These are phyloP conservation scores for Microsporum ferrugineum DNA, from an alignment of 2,329 filamentous ascomycete species.

Conservation along the genomic window DNA sequence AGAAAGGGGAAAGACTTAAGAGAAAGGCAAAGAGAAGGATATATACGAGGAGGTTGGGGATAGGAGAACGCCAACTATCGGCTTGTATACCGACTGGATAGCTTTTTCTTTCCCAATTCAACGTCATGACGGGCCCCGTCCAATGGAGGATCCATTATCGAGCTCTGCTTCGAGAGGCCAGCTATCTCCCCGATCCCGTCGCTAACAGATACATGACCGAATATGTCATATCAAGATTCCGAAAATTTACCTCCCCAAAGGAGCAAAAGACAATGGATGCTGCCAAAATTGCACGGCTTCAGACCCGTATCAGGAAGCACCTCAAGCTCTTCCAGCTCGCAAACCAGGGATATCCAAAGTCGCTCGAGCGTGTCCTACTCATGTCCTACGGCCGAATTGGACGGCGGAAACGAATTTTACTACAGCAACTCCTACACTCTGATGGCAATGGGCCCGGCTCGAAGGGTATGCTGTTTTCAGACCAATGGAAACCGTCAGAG, in stretches of 20 bases:
- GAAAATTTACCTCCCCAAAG: constrained; percentile 23
- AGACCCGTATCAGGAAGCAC: constrained; percentile 24
- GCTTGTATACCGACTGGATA: neutral
- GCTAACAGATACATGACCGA: constrained; percentile 41
- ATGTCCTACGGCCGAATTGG: constrained; percentile 49
- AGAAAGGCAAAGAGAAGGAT: neutral
- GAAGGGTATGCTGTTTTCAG: constrained; percentile 8
- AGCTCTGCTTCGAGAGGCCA: constrained; percentile 46
- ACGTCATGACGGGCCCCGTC: constrained; percentile 3
- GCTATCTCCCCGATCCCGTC: constrained; percentile 49
- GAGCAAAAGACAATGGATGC: neutral
- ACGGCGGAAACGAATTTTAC: constrained; percentile 39
- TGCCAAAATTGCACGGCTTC: constrained; percentile 10
- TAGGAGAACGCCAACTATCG: neutral
- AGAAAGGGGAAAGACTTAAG: neutral
- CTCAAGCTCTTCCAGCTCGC: constrained; percentile 40
- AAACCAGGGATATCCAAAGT: constrained; percentile 43
- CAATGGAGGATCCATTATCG: constrained; percentile 41
- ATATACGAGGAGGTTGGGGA: neutral
- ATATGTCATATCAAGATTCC: constrained; percentile 41
- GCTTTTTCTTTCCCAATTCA: neutral
- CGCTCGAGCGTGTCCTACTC: constrained; percentile 43
- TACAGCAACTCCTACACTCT: constrained; percentile 21
- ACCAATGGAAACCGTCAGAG: constrained; percentile 8
- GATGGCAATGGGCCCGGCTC: constrained; percentile 9